Conservation (phyloP, 352 stramenopile genomes). For the Globisporangium recalcitrans region DNA sequence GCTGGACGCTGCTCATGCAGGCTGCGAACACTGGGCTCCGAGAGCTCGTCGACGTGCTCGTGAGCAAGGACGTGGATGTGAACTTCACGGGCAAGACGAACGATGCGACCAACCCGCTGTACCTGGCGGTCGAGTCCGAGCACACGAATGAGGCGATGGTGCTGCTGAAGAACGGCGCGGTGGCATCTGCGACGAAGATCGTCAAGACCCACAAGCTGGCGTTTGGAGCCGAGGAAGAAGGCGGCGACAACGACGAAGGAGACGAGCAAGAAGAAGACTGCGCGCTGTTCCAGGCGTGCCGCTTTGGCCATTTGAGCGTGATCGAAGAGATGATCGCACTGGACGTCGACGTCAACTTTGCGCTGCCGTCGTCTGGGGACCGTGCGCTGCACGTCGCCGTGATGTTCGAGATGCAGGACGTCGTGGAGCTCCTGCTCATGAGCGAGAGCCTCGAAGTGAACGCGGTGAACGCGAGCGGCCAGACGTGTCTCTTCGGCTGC, state of each 20-base stretch:
- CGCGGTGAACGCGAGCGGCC: constrained; percentile 55
- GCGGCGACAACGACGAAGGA: constrained; percentile 21
- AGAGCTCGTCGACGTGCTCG: constrained; percentile 48
- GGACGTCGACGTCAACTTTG: constrained; percentile 67
- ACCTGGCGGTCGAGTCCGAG: constrained; percentile 69
- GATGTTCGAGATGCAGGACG: constrained; percentile 82
- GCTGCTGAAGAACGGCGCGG: constrained; percentile 65
- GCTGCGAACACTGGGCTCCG: constrained; percentile 67
- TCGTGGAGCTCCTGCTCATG: constrained; percentile 63
- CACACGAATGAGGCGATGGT: constrained; percentile 66
- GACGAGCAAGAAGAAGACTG: constrained; percentile 59
- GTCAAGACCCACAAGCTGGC: constrained; percentile 39
- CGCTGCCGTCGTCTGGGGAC: constrained; percentile 56
- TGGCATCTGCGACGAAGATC: constrained; percentile 56
- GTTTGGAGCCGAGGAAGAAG: constrained; percentile 20
- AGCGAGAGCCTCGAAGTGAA: constrained; percentile 57
- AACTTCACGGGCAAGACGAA: constrained; percentile 47
- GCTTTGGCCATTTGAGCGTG: constrained; percentile 56
- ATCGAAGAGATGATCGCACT: constrained; percentile 75
- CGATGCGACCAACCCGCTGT: constrained; percentile 55
- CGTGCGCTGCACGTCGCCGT: constrained; percentile 71
- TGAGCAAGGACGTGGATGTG: constrained; percentile 49
- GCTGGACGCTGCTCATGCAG: constrained; percentile 86
- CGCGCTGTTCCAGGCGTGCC: constrained; percentile 72
- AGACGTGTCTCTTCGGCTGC: constrained; percentile 82